A percentile compares a stretch with the other conserved stretches of the same genome.
Evolutionary conservation across 2,329 filamentous ascomycete genomes (phyloP).

Genomic region (Fusarium oligoseptatum): DNA sequence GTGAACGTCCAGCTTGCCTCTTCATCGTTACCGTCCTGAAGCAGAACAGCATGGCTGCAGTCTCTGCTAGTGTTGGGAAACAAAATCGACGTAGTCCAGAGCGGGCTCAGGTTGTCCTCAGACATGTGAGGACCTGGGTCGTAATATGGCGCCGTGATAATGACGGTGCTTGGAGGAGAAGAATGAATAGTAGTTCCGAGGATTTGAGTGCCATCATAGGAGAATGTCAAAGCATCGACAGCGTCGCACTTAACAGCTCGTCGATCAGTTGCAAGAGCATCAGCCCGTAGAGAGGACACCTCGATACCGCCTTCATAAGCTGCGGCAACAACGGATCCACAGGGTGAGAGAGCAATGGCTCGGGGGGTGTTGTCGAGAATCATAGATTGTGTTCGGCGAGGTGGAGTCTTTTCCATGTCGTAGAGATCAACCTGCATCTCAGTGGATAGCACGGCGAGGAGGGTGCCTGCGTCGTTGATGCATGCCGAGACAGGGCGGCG

Average conservation of each 20-base stretch:
- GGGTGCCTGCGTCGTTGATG: slow-evolving; percentile 81
- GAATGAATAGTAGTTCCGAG: slow-evolving; percentile 79
- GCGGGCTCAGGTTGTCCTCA: slow-evolving; percentile 77
- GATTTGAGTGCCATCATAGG: slow-evolving; percentile 81
- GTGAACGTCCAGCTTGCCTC: slow-evolving; percentile 83
- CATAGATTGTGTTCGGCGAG: slow-evolving; percentile 79
- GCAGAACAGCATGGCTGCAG: slow-evolving; percentile 81
- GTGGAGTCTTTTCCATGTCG: slow-evolving; percentile 73
- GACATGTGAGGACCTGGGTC: slow-evolving; percentile 76
- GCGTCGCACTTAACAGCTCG: slow-evolving; percentile 83
- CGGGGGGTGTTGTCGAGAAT: slow-evolving; percentile 83
- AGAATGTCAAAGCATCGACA: slow-evolving; percentile 81
- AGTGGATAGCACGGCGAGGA: slow-evolving; percentile 83
- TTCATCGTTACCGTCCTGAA: slow-evolving; percentile 71
- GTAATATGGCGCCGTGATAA: slow-evolving; percentile 84
- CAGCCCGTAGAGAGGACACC: slow-evolving; percentile 79
- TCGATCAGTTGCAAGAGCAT: slow-evolving; percentile 74
- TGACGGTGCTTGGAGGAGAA: slow-evolving; percentile 76
- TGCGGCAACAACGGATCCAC: slow-evolving; percentile 84
- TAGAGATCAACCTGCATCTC: slow-evolving; percentile 92
- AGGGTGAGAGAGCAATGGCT: slow-evolving; percentile 84
- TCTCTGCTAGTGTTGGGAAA: slow-evolving; percentile 85
- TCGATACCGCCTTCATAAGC: slow-evolving; percentile 93
- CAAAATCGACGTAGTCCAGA: slow-evolving; percentile 89
- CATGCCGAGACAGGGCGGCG: slow-evolving; percentile 82